A percentile compares a stretch with the other conserved stretches of the same genome.
Evolutionary conservation across 805 yeast species (phyloP).

Genomic region (Pichia gijzeniarum): DNA sequence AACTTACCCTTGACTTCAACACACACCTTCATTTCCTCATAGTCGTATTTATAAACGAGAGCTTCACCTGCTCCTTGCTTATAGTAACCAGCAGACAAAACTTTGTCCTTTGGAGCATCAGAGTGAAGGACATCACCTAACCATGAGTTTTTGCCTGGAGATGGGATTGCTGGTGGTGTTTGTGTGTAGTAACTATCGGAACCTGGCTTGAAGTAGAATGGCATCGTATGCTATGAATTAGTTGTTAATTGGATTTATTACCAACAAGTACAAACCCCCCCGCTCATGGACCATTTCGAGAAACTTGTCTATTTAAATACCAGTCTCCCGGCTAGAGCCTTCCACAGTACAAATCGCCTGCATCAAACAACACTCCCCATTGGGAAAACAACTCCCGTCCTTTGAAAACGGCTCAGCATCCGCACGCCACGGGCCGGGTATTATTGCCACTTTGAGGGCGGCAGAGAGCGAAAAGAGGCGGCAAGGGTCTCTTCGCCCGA

Average conservation of each 20-base stretch:
- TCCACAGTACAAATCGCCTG: too few relatives aligned
- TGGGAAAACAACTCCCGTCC: too few relatives aligned
- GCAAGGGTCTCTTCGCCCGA: not conserved
- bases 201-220: constrained; percentile 47
- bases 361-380: too few relatives aligned
- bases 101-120: constrained; percentile 52
- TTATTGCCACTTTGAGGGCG: not conserved
- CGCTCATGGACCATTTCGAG: too few relatives aligned
- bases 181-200: constrained; percentile 44
- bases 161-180: constrained; percentile 53
- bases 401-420: too few relatives aligned
- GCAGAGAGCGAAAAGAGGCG: not conserved
- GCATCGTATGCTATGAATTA: constrained; percentile 33
- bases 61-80: constrained; percentile 59
- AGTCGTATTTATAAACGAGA: constrained; percentile 57
- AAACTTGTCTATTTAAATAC: too few relatives aligned
- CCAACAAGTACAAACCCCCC: too few relatives aligned
- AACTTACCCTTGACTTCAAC: constrained; percentile 64
- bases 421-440: too few relatives aligned
- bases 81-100: constrained; percentile 61
- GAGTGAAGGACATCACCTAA: constrained; percentile 60
- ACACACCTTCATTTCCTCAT: constrained; percentile 66
- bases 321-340: too few relatives aligned
- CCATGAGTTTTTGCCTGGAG: constrained; percentile 64
- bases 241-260: too few relatives aligned